Evolutionary conservation across 768 basidiomycete genomes (phyloP), one percentile per base, ranked within the genome.

Genomic region (Mycena galopus): DNA sequence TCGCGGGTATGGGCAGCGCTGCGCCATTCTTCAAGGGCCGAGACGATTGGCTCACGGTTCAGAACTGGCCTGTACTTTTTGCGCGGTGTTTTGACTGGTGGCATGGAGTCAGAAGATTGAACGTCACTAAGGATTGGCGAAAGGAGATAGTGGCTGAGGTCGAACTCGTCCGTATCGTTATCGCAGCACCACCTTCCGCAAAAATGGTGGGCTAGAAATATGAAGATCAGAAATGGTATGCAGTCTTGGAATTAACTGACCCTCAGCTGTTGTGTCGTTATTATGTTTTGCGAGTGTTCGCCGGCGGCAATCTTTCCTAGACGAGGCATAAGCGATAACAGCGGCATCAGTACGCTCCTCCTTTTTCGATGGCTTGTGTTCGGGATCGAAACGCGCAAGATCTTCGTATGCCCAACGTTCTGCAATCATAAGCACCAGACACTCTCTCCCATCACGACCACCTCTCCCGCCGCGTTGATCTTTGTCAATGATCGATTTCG

Each of bases 381-480:
- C n/a, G 0, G 59, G 50, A 16, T 69, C 23, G 0, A 21, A 32
- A 0, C 1, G 10, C 4, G 60, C 50, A 0, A 44, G 25, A 21
- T 69, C 30, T 0, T 61, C 14, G 9, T 21, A 62, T 10, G 67
- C 67, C 67, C 67, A 69, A 2, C 4, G 5, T 14, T 69, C 67
- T 2, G 67, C 67, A 21, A 69, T 69, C 10, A n/a, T 61, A 3
- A 69, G 27, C 0, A 69, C 53, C 4, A 62, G 25, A n/a, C 67
- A 69, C 16, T 62, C 60, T 6, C 23, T 50, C 5, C 67, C 67
- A 33, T 69, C 67, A 4, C 67, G 59, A 17, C 67, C 67, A 11
- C 67, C 67, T 2, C 60, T 21, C 14, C 67, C 67, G 4, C 67
- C 67, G 29, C 67, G 60, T 21, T 69, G 67, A 12, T 55, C 59